Conservation (phyloP, 129 eudicot genomes). For the Pulicaria dysenterica region DNA sequence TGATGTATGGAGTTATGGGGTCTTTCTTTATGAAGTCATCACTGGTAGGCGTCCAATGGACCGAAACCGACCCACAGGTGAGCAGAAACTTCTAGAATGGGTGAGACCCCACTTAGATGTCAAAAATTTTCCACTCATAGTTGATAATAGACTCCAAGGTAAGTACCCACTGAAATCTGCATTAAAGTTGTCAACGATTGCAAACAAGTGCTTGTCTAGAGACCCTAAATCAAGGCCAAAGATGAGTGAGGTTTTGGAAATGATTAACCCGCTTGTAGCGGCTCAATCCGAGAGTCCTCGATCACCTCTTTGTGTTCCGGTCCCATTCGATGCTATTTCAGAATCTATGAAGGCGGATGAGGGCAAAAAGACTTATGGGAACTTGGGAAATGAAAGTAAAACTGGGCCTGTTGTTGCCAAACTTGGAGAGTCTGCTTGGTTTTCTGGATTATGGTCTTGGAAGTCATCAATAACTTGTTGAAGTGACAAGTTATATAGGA, state of each 20-base stretch:
- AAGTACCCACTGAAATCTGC: slow-evolving; percentile 51
- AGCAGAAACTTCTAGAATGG: slow-evolving; percentile 82
- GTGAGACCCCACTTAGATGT: slow-evolving; percentile 66
- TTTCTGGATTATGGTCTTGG: slow-evolving; percentile 50
- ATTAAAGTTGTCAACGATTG: slow-evolving; percentile 59
- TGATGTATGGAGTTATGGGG: slow-evolving; percentile 84
- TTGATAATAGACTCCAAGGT: slow-evolving; percentile 66
- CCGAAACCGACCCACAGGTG: slow-evolving; percentile 60
- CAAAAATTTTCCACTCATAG: slow-evolving; percentile 57
- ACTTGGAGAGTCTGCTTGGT: slow-evolving; percentile 52
- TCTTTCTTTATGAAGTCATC: slow-evolving; percentile 77
- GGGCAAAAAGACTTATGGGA: slow-evolving; percentile 7
- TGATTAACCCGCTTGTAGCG: slow-evolving; percentile 45
- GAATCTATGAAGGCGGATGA: slow-evolving; percentile 21
- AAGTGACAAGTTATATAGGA: slow-evolving; percentile 18
- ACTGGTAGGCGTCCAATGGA: slow-evolving; percentile 78
- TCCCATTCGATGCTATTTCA: slow-evolving; percentile 5
- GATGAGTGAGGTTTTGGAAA: slow-evolving; percentile 79
- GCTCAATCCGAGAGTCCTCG: slow-evolving; percentile 34
- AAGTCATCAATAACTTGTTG: slow-evolving; percentile 57
- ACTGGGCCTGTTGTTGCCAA: slow-evolving; percentile 38
- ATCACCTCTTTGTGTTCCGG: slow-evolving; percentile 36
- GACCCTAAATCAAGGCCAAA: slow-evolving; percentile 63
- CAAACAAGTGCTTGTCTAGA: slow-evolving; percentile 69
- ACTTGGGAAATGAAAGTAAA: slow-evolving; percentile 31